A percentile compares a stretch with the other conserved stretches of the same genome.
Conservation (phyloP, 441 rosid genomes). For the Bocquillonia castaneifolia region DNA sequence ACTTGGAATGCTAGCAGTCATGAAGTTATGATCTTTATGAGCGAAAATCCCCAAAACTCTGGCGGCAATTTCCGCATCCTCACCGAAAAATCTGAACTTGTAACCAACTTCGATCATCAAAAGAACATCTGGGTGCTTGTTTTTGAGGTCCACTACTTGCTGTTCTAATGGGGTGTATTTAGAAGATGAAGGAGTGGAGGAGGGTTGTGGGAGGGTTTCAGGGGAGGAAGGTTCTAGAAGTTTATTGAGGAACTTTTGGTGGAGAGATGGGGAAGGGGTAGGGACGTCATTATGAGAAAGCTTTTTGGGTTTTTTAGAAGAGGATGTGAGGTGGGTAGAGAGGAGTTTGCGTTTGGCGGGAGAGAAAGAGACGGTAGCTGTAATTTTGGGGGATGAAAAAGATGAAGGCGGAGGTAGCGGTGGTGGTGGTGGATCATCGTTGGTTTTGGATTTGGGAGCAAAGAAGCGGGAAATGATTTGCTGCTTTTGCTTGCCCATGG, state of each 20-base stretch:
- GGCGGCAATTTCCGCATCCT: conserved; percentile 78
- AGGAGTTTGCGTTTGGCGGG: conserved; percentile 69
- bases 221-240: conserved; percentile 43
- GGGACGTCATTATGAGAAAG: conserved; percentile 42
- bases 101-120: conserved; percentile 95
- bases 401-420: conserved; percentile 26
- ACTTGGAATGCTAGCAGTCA: conserved; percentile 89
- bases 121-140: conserved; percentile 63
- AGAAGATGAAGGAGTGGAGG: conserved; percentile 13
- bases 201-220: conserved; percentile 8
- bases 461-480: conserved; percentile 87
- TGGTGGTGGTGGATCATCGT: conserved; percentile 22
- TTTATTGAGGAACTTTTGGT: conserved; percentile 41
- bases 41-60: conserved; percentile 72
- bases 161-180: conserved; percentile 82
- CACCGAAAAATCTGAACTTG: conserved; percentile 80
- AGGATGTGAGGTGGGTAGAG: conserved; percentile 41
- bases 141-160: conserved; percentile 76
- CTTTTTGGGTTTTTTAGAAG: conserved; percentile 44
- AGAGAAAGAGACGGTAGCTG: conserved; percentile 73
- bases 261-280: conserved; percentile 35
- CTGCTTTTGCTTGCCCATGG: conserved; percentile 82
- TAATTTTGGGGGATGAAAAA: conserved; percentile 39
- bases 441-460: conserved; percentile 57
- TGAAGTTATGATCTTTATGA: conserved; percentile 65